Conservation (phyloP, 768 basidiomycete genomes). For the Phlebiopsis flavidoalba region DNA sequence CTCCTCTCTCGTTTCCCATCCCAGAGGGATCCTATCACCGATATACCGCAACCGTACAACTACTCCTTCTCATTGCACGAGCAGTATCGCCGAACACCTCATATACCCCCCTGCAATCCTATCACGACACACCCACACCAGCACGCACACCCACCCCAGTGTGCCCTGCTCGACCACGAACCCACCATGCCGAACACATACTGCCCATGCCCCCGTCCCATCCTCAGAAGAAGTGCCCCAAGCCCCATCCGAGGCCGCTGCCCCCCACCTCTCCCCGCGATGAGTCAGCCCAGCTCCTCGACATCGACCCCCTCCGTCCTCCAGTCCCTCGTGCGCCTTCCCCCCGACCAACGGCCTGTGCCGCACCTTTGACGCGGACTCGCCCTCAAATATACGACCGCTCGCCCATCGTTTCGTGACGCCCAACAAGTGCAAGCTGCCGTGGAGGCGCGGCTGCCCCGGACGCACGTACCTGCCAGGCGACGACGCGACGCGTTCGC, state of each 20-base stretch:
- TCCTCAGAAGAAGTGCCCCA: constrained; percentile 39
- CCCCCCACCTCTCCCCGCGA: constrained; percentile 19
- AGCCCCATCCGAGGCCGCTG: constrained; percentile 6
- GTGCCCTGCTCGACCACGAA: not conserved
- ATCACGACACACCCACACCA: not conserved
- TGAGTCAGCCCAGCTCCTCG: constrained; percentile 33
- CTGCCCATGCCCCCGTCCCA: constrained; percentile 42
- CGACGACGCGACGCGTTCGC: constrained; percentile 11
- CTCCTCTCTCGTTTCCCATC: constrained; percentile 1
- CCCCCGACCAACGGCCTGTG: constrained; percentile 33
- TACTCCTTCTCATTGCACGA: not conserved
- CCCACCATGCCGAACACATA: constrained; percentile 19
- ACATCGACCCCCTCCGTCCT: constrained; percentile 49
- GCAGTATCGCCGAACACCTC: constrained; percentile 12
- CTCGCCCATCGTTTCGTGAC: constrained; percentile 73
- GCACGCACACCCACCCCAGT: not conserved
- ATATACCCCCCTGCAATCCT: constrained; percentile 6
- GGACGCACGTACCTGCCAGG: constrained; percentile 61
- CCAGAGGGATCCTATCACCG: constrained; percentile 7
- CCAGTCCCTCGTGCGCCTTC: constrained; percentile 44
- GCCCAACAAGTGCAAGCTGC: constrained; percentile 70
- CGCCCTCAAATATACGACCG: constrained; percentile 53
- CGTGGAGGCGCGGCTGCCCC: constrained; percentile 68
- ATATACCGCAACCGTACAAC: constrained; percentile 8
- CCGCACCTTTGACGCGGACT: constrained; percentile 37